Evolutionary conservation across 192 early-diverging fungal genomes (phyloP), one percentile per base, ranked within the genome.

Genomic region (Podila verticillata): DNA sequence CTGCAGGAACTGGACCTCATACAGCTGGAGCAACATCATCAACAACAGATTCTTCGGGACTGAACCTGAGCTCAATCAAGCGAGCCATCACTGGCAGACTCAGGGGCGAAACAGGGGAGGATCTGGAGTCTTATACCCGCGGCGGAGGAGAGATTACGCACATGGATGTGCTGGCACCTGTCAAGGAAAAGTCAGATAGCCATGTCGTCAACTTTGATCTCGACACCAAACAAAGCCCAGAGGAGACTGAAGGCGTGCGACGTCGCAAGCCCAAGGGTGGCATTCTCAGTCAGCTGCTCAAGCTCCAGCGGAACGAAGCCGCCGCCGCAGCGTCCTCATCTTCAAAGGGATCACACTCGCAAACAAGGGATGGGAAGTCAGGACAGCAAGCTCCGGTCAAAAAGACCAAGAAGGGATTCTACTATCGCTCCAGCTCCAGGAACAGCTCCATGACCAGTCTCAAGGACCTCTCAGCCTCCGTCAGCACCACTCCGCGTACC

Each of bases 201-300:
- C 20, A 32, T 34, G 32, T 62, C 17, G 61, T 62, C 30, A 34
- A 62, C 13, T 29, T 36, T 35, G 32, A 34, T 29, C 32, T 24
- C 12, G 20, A 48, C 26, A 48, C 49, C 1, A 20, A 28, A 2
- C 29, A 48, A 10, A 47, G 57, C 2, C 7, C 35, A 1, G 57
- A 28, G 6, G 31, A 30, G 2, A 9, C 20, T 12, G 75, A 79
- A 19, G 30, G 48, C 2, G n/a, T 63, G 1, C 57, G 65, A 3
- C 75, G 62, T 8, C 68, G 75, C 9, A 79, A 71, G 26, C 65
- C 64, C 20, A 79, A 79, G 24, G 75, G 75, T 35, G 75, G 75
- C 31, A 70, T 79, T 15, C 69, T 79, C 22, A 79, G 75, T 58
- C 75, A 79, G n/a, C 57, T 79, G 7, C 36, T 79, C 22, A 79